A percentile compares a stretch with the other conserved stretches of the same genome.
These are phyloP conservation scores for Tolypocladium ophioglossoides DNA, from an alignment of 2,329 filamentous ascomycete species.

Conservation along the genomic window DNA sequence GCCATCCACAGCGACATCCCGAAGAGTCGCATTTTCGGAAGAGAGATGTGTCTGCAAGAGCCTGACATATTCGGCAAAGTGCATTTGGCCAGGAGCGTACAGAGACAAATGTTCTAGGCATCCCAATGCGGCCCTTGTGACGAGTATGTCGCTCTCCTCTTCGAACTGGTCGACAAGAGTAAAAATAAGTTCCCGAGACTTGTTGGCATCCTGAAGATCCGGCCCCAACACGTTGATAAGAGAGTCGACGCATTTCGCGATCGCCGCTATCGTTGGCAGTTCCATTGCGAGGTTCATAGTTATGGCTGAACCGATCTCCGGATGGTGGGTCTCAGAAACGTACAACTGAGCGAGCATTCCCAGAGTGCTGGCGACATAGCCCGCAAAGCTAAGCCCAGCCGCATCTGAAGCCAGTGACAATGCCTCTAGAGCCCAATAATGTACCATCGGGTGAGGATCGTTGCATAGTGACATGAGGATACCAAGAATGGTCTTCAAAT, in stretches of 20 bases:
- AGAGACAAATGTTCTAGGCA: conserved; percentile 87
- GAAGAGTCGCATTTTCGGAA: conserved; percentile 57
- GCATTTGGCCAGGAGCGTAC: conserved; percentile 80
- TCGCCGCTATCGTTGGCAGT: conserved; percentile 68
- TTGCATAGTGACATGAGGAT: conserved; percentile 97
- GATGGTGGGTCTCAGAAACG: conserved; percentile 80
- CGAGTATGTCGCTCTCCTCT: conserved; percentile 57
- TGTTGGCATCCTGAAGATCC: conserved; percentile 84
- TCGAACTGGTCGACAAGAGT: conserved; percentile 78
- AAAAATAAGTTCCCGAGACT: conserved; percentile 85
- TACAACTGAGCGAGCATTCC: conserved; percentile 94
- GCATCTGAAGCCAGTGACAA: conserved; percentile 80
- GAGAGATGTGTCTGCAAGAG: conserved; percentile 69
- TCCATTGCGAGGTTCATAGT: conserved; percentile 89
- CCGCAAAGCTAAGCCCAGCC: conserved; percentile 82
- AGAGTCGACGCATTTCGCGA: conserved; percentile 86
- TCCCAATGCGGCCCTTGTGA: conserved; percentile 66
- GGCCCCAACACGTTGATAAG: conserved; percentile 93
- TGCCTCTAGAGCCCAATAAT: conserved; percentile 92
- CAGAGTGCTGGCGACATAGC: conserved; percentile 79
- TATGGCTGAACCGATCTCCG: conserved; percentile 66
- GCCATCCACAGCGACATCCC: conserved; percentile 75
- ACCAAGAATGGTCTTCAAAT: conserved; percentile 93
- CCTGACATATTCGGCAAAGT: conserved; percentile 75
- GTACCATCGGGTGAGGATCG: conserved; percentile 88